Base-by-base conservation (phyloP, 371 early-diverging fungal species). In the Mortierella polycephala region DNA sequence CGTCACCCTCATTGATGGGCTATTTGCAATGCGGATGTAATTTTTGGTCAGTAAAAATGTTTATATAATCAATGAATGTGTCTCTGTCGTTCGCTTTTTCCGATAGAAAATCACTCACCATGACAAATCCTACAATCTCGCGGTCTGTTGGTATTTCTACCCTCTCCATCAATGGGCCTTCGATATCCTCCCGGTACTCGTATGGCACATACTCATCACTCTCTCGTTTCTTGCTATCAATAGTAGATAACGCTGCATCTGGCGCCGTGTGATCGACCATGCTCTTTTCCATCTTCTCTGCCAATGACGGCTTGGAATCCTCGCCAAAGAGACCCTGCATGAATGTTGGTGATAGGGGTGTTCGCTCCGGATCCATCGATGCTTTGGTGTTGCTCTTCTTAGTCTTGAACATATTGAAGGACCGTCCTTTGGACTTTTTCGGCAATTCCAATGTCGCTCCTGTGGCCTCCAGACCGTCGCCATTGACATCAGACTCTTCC, bases 121-220 rank as follows among this genome's bases (percentile, higher is more conserved):
- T 57, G 30, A 79, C 73, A 57, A 65, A 73, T 23, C 79, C 79
- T 23, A 73, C 45, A 16, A 69, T 46, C 14, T 79, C 79, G 13
- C 69, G 61, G 49, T 54, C 55, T 53, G 68, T 69, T 5, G 69
- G 66, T 1, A 79, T 73, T 23, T 60, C 60, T 1, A 79, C 79
- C 37, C 79, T 60, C 18, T 79, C 79, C 79, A 79, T 72, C 14
- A 79, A 40, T 2, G 79, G 79, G 0, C 79, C 79, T 30, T 79
- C 79, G 0, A 79, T 40, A 8, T 79, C 79, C 23, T 79, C 79
- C n/a, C 69, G 79, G 60, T 79, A 73, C 58, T 79, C 79, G 30
- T 79, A 79, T 0, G 79, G 79, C 1, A 79, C 68, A 37, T 79
- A 79, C 6, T 62, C 79, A 8, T 66, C 68, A 18, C 69, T 69